These are phyloP conservation scores for Pichia eremophila DNA, from an alignment of 805 yeast species.

Conservation along the genomic window DNA sequence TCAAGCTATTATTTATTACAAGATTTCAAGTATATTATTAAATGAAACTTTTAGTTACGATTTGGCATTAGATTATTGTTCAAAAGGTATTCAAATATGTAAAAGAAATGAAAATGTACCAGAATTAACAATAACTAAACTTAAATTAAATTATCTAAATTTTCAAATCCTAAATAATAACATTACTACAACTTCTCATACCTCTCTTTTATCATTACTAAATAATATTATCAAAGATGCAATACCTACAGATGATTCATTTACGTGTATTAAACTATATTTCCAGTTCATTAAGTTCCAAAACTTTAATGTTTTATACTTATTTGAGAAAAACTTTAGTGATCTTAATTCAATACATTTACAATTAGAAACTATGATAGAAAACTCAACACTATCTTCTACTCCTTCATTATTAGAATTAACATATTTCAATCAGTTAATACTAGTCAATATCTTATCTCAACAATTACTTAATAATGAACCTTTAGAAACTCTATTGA, in stretches of 20 bases:
- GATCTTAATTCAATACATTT: not conserved
- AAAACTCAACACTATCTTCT: not conserved
- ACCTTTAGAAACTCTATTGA: not conserved
- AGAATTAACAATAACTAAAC: conserved; percentile 14
- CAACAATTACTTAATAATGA: not conserved
- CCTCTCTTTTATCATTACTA: conserved; percentile 25
- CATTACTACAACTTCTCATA: conserved; percentile 7
- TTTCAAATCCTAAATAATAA: conserved; percentile 28
- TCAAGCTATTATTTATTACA: conserved; percentile 28
- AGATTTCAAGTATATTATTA: conserved; percentile 29
- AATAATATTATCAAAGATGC: conserved; percentile 17
- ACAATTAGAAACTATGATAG: not conserved
- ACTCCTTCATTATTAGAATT: not conserved
- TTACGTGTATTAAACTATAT: conserved; percentile 16
- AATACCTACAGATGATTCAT: conserved; percentile 5
- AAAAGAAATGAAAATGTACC: conserved; percentile 14
- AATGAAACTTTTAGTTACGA: conserved; percentile 33
- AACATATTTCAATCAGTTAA: not conserved
- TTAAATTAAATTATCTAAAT: conserved; percentile 29
- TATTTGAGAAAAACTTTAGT: conserved; percentile 19
- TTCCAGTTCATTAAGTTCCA: conserved; percentile 26
- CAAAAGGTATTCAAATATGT: conserved; percentile 21
- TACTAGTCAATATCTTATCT: not conserved
- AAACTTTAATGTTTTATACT: conserved; percentile 23
- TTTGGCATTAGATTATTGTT: conserved; percentile 31